Conservation (phyloP, 2,329 filamentous ascomycete genomes). For the Fusarium dimerum region DNA sequence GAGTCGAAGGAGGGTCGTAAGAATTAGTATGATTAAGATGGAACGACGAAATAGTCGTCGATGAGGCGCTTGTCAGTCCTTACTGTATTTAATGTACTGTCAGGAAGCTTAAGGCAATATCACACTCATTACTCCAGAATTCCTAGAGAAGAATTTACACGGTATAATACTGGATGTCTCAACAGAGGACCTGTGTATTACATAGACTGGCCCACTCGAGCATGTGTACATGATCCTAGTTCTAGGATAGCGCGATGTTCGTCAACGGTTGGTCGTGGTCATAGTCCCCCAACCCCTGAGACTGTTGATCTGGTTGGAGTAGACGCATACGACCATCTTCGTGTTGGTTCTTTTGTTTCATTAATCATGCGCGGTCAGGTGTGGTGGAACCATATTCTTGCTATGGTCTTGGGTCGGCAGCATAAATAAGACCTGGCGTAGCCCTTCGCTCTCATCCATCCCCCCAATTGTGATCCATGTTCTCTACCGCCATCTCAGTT, state of each 20-base stretch:
- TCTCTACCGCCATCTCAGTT: too few species aligned
- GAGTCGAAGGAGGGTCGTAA: not conserved
- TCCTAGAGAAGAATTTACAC: not conserved
- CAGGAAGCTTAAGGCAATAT: constrained; percentile 8
- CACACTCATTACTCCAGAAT: constrained; percentile 5
- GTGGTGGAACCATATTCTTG: too few species aligned
- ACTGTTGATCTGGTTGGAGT: constrained; percentile 2
- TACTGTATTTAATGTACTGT: constrained; percentile 5
- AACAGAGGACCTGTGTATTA: not conserved
- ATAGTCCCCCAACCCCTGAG: constrained; percentile 10
- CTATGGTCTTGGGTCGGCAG: too few species aligned
- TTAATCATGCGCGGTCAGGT: constrained; percentile 10
- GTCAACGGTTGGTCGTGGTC: not conserved
- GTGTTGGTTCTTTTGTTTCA: constrained; percentile 12
- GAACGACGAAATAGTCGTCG: not conserved
- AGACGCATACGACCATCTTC: constrained; percentile 4
- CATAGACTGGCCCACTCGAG: constrained; percentile 4
- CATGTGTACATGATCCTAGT: constrained; percentile 5
- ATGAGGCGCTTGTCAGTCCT: constrained; percentile 1
- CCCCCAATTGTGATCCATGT: too few species aligned
- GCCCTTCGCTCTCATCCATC: too few species aligned
- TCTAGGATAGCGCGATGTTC: constrained; percentile 1
- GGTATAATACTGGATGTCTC: constrained; percentile 2
- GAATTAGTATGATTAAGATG: not conserved
- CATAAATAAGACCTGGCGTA: too few species aligned